Percentiles rank a stretch among this genome's conserved stretches.
Conservation (phyloP, 306 rosid species). For the Senna siamea region DNA sequence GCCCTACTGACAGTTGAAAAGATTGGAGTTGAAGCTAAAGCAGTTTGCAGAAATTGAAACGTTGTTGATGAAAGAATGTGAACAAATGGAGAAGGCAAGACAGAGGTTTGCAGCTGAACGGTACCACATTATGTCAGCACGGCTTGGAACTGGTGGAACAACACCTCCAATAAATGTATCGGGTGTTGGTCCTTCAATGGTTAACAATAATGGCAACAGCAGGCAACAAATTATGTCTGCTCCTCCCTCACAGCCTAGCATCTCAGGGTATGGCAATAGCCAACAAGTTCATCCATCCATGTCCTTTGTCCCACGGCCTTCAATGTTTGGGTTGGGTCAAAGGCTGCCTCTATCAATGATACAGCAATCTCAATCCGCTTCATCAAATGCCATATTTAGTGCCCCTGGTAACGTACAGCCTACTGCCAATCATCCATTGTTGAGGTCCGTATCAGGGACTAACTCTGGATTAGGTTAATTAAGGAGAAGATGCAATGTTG, state of each 20-base stretch:
- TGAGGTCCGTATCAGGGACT: slow-evolving; percentile 83
- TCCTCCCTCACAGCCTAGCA: slow-evolving; percentile 77
- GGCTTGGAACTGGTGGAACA: slow-evolving; percentile 52
- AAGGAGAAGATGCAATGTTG: slow-evolving; percentile 41
- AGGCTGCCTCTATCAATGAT: slow-evolving; percentile 79
- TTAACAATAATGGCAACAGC: slow-evolving; percentile 46
- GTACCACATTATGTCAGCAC: slow-evolving; percentile 48
- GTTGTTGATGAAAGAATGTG: slow-evolving; percentile 73
- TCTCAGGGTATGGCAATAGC: slow-evolving; percentile 72
- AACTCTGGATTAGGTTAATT: slow-evolving; percentile 84
- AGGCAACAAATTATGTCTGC: slow-evolving; percentile 72
- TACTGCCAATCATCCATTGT: slow-evolving; percentile 64
- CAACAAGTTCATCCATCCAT: slow-evolving; percentile 77
- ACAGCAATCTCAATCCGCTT: slow-evolving; percentile 66
- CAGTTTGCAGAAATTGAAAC: slow-evolving; percentile 81
- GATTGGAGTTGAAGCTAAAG: slow-evolving; percentile 72
- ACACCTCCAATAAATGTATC: slow-evolving; percentile 42
- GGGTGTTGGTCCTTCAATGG: slow-evolving; percentile 55
- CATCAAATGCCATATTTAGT: slow-evolving; percentile 71
- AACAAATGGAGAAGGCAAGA: slow-evolving; percentile 69
- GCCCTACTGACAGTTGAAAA: slow-evolving; percentile 55
- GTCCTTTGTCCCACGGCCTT: slow-evolving; percentile 74
- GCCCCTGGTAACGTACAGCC: slow-evolving; percentile 66
- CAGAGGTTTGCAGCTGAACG: slow-evolving; percentile 63
- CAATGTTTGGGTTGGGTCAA: slow-evolving; percentile 80